Base-by-base conservation (phyloP, 2,329 filamentous ascomycete genomes). In the Colletotrichum sp. region DNA sequence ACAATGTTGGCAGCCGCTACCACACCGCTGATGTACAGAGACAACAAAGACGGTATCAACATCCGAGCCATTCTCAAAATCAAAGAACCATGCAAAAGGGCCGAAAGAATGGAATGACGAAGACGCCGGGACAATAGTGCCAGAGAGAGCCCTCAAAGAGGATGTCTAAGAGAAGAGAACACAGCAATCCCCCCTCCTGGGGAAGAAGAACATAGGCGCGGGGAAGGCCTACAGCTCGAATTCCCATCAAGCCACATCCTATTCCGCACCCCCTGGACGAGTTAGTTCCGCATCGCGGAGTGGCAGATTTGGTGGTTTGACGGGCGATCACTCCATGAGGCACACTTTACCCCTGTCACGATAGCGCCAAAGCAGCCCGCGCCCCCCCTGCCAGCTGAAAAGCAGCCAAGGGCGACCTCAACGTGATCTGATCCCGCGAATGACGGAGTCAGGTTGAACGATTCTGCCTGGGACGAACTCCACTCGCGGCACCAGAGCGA, bases 1-100 rank as follows among this genome's bases (percentile, higher is more conserved):
- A 84, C 84, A n/a, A 87, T 77, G 28, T 82, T 80, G 9, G 52
- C 66, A 24, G 75, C 75, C 3, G 34, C 24, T 15, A 21, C 52
- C 28, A 63, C n/a, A n/a, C 32, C 6, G 34, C 52, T 21, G 3
- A 71, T 10, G 36, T 24, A 36, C 21, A 67, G 8, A 15, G 12
- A 21, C 24, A 70, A n/a, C 66, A 64, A 32, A 15, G 36, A 36
- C 30, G 39, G 52, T n/a, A n/a, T 24, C 9, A 32, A 10, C 28
- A 67, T 60, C 13, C 66, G 62, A 52, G 30, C 16, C 75, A 75
- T 77, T 4, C 9, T 36, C 16, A 21, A 13, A 12, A 13, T 52
- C 63, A 39, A 44, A 18, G 15, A 13, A 16, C 44, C 44, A 52
- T 28, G 34, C 3, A n/a, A 34, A 28, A 36, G 32, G 32, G 6